Base-by-base conservation (phyloP, 108 stramenopile species). In the Cyclostephanos tholiformis region DNA sequence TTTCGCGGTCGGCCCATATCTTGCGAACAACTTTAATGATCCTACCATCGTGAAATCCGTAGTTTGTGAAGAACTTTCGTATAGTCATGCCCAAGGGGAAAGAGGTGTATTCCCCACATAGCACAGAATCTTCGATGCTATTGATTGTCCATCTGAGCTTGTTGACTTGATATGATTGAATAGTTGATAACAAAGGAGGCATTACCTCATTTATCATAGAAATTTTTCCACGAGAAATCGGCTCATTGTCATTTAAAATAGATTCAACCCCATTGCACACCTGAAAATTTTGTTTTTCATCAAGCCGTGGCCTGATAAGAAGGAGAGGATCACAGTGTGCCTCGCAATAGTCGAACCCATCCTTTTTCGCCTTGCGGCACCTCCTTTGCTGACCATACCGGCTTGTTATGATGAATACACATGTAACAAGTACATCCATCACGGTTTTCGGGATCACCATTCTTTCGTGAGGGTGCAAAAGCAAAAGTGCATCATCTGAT, bases 41-140 rank as follows among this genome's bases (percentile, higher is more conserved):
- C 23, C 72, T 43, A 7, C 82, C 82, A 52, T 83, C 82, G 52
- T 83, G 82, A 70, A 74, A 83, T 13, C 82, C 82, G 49, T 83
- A 65, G 19, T 72, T 72, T 12, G 55, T 22, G 57, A 79, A 79
- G 61, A 74, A 79, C 55, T 66, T 83, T 5, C 82, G 72, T 10
- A 83, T 68, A 41, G 67, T 79, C 22, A 83, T 57, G 6, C 82
- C 82, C 10, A 83, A 52, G 26, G 82, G 77, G 49, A 78, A 83
- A 9, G 82, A 68, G 13, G 69, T 73, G 27, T 26, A 55, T 56
- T 68, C 76, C 41, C 58, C 74, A 43, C 73, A 83, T 35, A 83
- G n/a, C 16, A 83, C 61, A 22, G 73, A 67, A 71, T 83, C 82
- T 70, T 83, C 82, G 58, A 79, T 79, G 44, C 53, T 67, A 12